Percentiles rank a stretch among this genome's conserved stretches.
Conservation (phyloP, 176 grass and related monocot species). For the barley (Hordeum vulgare) region DNA sequence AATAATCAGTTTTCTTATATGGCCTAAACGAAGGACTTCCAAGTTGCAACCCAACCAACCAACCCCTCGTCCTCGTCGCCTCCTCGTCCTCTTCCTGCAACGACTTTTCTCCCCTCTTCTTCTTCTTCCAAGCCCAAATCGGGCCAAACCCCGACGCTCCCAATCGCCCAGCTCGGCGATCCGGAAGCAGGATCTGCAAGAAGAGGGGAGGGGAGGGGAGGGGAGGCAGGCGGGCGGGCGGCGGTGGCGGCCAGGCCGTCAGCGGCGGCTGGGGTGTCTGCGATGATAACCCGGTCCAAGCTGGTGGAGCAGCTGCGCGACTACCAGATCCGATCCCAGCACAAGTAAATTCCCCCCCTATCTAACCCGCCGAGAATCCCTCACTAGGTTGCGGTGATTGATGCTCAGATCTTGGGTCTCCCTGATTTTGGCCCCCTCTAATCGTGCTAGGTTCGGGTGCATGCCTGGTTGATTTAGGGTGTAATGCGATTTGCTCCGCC, state of each 20-base stretch:
- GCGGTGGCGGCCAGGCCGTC: slow-evolving; percentile 2
- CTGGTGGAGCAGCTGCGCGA: slow-evolving; percentile 97
- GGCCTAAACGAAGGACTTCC: no score
- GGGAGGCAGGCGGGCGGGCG: slow-evolving; percentile 28
- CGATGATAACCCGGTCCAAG: slow-evolving; percentile 98
- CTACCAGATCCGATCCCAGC: slow-evolving; percentile 98
- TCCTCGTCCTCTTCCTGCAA: neutral
- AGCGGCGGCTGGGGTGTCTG: slow-evolving; percentile 26
- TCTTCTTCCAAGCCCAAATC: neutral
- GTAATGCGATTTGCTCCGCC: neutral
- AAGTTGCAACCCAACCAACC: no score
- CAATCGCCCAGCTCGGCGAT: slow-evolving; percentile 6
- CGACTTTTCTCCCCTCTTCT: slow-evolving; percentile 7
- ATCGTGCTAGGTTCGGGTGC: neutral
- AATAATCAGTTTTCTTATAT: no score
- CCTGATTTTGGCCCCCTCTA: neutral
- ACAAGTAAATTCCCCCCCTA: slow-evolving; percentile 58
- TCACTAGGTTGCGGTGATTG: neutral
- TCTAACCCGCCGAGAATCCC: neutral
- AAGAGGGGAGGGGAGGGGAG: slow-evolving; percentile 15
- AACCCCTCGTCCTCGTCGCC: slow-evolving; percentile 8
- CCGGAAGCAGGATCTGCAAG: slow-evolving; percentile 2
- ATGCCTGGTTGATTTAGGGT: neutral
- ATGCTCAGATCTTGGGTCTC: slow-evolving; percentile 27
- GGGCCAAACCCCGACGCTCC: neutral